Percentiles rank a stretch among this genome's conserved stretches.
These are phyloP conservation scores for peach (Prunus persica) DNA, from an alignment of 306 rosid species.

Conservation along the genomic window Prunus_persica_NCBIv2 NC_034016.1:15175501-15176000, in stretches of 20 bases:
- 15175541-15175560: constrained; percentile 78
- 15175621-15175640: constrained; percentile 38
- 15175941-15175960: constrained; percentile 41
- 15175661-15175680: constrained; percentile 52
- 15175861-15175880: constrained; percentile 45
- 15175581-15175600: constrained; percentile 46
- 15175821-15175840: constrained; percentile 46
- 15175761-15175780: constrained; percentile 42
- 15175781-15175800: constrained; percentile 42
- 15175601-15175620: constrained; percentile 55
- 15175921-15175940: constrained; percentile 32
- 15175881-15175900: constrained; percentile 55
- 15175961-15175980: constrained; percentile 50
- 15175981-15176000: constrained; percentile 58
- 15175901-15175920: constrained; percentile 29
- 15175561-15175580: constrained; percentile 58
- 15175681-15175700: constrained; percentile 47
- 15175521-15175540: constrained; percentile 47
- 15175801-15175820: constrained; percentile 46
- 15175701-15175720: constrained; percentile 46
- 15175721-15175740: constrained; percentile 49
- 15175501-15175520: constrained; percentile 44
- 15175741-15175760: constrained; percentile 34
- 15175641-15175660: constrained; percentile 58
- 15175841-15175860: constrained; percentile 44